These are phyloP conservation scores for Xylaria telfairii DNA, from an alignment of 495 filamentous ascomycete genomes.

Conservation along the genomic window DNA sequence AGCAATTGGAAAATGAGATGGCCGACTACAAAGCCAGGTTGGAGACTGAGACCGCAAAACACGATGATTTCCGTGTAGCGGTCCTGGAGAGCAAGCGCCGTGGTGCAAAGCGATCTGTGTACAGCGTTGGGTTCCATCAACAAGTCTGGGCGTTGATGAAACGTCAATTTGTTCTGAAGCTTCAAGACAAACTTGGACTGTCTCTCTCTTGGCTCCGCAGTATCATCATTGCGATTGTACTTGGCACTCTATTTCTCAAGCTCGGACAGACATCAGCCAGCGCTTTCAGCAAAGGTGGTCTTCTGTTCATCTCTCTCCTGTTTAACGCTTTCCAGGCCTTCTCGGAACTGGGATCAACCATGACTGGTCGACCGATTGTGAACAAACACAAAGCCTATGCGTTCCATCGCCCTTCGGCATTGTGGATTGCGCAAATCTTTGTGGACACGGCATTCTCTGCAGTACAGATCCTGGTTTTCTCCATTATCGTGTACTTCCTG, in stretches of 20 bases:
- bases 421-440: slow-evolving; percentile 80
- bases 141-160: slow-evolving; percentile 85
- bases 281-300: slow-evolving; percentile 78
- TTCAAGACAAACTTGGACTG: slow-evolving; percentile 81
- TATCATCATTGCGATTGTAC: slow-evolving; percentile 75
- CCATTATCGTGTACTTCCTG: slow-evolving; percentile 84
- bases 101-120: slow-evolving; percentile 73
- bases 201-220: slow-evolving; percentile 76
- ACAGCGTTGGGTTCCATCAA: slow-evolving; percentile 77
- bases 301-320: slow-evolving; percentile 75
- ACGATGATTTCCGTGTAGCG: slow-evolving; percentile 79
- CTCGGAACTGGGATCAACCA: slow-evolving; percentile 71
- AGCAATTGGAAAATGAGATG: slow-evolving; percentile 70
- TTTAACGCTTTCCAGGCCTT: slow-evolving; percentile 86
- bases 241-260: slow-evolving; percentile 80
- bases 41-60: slow-evolving; percentile 57
- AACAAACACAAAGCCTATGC: slow-evolving; percentile 82
- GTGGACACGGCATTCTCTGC: slow-evolving; percentile 77
- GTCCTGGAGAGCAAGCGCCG: slow-evolving; percentile 78
- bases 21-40: slow-evolving; percentile 65
- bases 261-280: slow-evolving; percentile 68
- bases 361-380: slow-evolving; percentile 75
- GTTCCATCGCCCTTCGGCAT: slow-evolving; percentile 77
- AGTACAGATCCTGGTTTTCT: slow-evolving; percentile 71
- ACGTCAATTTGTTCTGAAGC: slow-evolving; percentile 82